Evolutionary conservation across 306 rosid genomes (phyloP).

Genomic region (Senna tora): DNA sequence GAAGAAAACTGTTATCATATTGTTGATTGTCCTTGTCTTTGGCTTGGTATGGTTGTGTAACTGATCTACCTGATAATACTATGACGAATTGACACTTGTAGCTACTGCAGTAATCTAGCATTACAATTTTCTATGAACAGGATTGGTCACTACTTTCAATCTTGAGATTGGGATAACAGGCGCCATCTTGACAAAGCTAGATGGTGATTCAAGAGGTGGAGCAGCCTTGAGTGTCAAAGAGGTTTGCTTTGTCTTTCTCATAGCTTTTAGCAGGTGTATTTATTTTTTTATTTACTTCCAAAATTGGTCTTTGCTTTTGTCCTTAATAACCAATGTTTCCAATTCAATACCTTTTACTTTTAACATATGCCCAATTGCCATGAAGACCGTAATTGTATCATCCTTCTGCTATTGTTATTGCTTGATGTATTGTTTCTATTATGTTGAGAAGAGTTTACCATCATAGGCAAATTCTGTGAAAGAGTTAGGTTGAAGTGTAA

Average conservation of each 20-base stretch:
- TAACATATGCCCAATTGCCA: constrained; percentile 4
- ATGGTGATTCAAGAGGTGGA: constrained; percentile 99
- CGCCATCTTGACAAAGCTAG: constrained; percentile 97
- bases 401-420: constrained; percentile 27
- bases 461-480: neutral
- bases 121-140: constrained; percentile 53
- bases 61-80: neutral
- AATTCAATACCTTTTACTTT: constrained; percentile 25
- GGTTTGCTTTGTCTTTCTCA: constrained; percentile 51
- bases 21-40: constrained; percentile 23
- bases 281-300: constrained; percentile 27
- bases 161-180: constrained; percentile 98
- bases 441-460: constrained; percentile 6
- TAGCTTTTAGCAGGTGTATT: constrained; percentile 13
- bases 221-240: constrained; percentile 99
- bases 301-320: constrained; percentile 12
- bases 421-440: constrained; percentile 20
- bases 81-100: neutral
- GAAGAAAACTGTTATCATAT: constrained; percentile 14
- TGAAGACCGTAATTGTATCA: constrained; percentile 7
- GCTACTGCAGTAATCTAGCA: constrained; percentile 30
- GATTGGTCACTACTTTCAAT: constrained; percentile 90
- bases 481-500: constrained; percentile 15
- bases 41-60: constrained; percentile 8
- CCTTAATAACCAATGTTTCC: constrained; percentile 20